phyloP scores from a whole-genome alignment of 208 protist genomes.

The Tritrichomonas musculus region DNA sequence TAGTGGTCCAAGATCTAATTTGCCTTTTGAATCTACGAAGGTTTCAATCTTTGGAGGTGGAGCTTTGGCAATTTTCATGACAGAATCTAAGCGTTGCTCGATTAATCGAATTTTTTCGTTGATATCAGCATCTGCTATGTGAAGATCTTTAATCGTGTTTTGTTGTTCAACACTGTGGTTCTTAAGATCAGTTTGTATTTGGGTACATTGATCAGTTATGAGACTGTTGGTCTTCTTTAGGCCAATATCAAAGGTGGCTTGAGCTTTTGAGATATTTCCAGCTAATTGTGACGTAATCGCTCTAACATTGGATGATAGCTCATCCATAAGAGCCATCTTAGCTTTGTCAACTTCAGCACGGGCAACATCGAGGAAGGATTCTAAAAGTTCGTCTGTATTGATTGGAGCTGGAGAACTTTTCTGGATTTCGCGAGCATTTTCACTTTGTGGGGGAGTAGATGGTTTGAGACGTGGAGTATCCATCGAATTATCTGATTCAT shows the following conservation, averaged over 20 bases:
- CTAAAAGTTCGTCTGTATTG: neutral
- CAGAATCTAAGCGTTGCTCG: neutral
- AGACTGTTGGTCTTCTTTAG: neutral
- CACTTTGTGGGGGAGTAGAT: too few relatives aligned
- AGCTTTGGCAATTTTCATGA: neutral
- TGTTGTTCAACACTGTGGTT: neutral
- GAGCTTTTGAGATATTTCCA: neutral
- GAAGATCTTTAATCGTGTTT: neutral
- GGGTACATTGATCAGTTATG: neutral
- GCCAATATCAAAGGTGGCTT: neutral
- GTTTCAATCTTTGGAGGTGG: neutral
- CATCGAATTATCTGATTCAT: too few relatives aligned
- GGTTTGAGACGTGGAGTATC: too few relatives aligned
- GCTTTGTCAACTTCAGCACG: neutral
- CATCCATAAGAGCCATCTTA: neutral
- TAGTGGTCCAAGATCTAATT: neutral
- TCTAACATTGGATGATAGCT: neutral
- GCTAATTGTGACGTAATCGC: neutral
- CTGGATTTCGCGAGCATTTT: too few relatives aligned
- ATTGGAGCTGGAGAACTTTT: neutral
- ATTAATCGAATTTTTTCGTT: neutral
- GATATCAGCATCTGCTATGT: neutral
- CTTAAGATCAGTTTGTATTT: neutral
- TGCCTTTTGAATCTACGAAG: neutral
- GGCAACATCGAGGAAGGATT: neutral